These are phyloP conservation scores for Guyanaporus albipodus DNA, from an alignment of 768 basidiomycete genomes.

Conservation along the genomic window DNA sequence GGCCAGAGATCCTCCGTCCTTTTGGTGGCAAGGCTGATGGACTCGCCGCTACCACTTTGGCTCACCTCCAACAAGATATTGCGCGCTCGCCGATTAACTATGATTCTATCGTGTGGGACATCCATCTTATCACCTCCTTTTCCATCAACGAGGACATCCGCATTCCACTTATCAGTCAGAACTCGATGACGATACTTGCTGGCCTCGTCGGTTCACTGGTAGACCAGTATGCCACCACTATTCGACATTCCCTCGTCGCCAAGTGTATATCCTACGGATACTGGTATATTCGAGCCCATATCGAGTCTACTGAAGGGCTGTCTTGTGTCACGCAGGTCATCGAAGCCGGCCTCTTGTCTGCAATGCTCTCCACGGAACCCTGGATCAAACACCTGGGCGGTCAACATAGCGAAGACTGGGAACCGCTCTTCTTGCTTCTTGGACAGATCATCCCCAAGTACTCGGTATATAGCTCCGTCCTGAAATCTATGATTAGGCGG, in stretches of 20 bases:
- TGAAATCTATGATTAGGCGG: slow-evolving; percentile 16
- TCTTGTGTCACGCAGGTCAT: slow-evolving; percentile 25
- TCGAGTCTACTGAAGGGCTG: slow-evolving; percentile 24
- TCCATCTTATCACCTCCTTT: slow-evolving; percentile 25
- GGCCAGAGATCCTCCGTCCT: slow-evolving; percentile 25
- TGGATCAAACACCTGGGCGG: slow-evolving; percentile 22
- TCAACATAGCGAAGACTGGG: slow-evolving; percentile 26
- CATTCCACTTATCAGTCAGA: slow-evolving; percentile 19
- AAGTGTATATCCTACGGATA: slow-evolving; percentile 28
- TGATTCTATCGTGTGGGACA: slow-evolving; percentile 29
- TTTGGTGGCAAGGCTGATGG: slow-evolving; percentile 16
- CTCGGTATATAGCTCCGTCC: slow-evolving; percentile 21
- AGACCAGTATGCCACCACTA: neutral
- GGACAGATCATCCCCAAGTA: slow-evolving; percentile 25
- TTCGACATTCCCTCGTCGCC: slow-evolving; percentile 13
- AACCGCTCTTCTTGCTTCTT: slow-evolving; percentile 24
- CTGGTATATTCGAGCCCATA: slow-evolving; percentile 29
- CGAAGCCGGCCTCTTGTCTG: slow-evolving; percentile 22
- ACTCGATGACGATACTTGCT: slow-evolving; percentile 18
- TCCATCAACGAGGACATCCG: slow-evolving; percentile 26
- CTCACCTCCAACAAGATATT: slow-evolving; percentile 24
- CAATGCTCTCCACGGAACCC: slow-evolving; percentile 25
- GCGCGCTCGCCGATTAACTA: slow-evolving; percentile 19
- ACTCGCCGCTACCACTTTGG: slow-evolving; percentile 22
- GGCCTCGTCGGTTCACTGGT: slow-evolving; percentile 16